These are phyloP conservation scores for Cystobasidium tubakii DNA, from an alignment of 768 basidiomycete species.

Conservation along the genomic window DNA sequence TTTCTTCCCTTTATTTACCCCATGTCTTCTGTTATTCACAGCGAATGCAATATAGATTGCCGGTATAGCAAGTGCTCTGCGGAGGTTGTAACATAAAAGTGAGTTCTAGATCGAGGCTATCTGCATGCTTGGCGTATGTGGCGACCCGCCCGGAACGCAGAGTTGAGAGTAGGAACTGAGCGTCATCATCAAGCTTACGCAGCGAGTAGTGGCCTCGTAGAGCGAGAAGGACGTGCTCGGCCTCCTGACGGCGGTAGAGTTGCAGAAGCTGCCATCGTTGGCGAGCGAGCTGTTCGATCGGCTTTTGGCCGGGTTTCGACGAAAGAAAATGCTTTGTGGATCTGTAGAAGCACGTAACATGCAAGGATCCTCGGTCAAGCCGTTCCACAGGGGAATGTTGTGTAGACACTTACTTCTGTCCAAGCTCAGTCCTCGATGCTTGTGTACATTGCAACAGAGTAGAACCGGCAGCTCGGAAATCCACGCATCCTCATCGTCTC, in stretches of 20 bases:
- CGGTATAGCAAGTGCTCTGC: constrained; percentile 20
- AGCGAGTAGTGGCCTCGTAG: constrained; percentile 2
- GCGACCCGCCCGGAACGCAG: background rate
- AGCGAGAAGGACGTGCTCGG: background rate
- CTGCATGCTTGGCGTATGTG: background rate
- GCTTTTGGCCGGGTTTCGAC: background rate
- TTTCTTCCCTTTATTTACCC: constrained; percentile 30
- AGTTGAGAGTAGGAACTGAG: background rate
- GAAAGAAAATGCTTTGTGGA: too few relatives aligned
- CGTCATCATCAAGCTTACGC: background rate
- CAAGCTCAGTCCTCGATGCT: too few relatives aligned
- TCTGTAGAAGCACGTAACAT: too few relatives aligned
- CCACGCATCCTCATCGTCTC: background rate
- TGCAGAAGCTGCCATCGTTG: background rate
- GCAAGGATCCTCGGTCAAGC: too few relatives aligned
- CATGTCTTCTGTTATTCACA: constrained; percentile 20
- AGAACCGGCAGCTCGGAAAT: background rate
- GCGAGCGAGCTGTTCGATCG: background rate
- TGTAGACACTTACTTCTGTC: too few relatives aligned
- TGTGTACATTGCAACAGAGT: background rate
- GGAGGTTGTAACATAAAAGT: background rate
- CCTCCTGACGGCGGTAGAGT: background rate
- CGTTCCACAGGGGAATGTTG: too few relatives aligned
- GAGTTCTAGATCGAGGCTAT: too few relatives aligned
- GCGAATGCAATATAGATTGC: constrained; percentile 15